A percentile compares a stretch with the other conserved stretches of the same genome.
phyloP scores from a whole-genome alignment of 176 grass and related monocot species.

The Rhynchospora pubera region DNA sequence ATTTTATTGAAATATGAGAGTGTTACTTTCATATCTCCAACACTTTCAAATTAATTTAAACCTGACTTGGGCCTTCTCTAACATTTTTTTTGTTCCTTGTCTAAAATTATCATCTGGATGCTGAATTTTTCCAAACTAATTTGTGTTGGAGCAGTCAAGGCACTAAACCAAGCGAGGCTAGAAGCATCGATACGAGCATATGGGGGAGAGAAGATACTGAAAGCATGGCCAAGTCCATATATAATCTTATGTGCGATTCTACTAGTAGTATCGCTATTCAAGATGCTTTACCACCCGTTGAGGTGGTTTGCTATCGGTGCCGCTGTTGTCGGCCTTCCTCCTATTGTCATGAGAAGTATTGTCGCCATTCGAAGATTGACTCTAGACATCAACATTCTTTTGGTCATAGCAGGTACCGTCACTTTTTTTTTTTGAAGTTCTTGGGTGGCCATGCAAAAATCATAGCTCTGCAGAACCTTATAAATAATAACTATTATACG shows the following conservation, averaged over 20 bases:
- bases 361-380: slow-evolving; percentile 52
- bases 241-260: slow-evolving; percentile 50
- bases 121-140: neutral
- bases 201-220: slow-evolving; percentile 35
- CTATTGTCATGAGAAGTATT: slow-evolving; percentile 39
- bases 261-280: slow-evolving; percentile 57
- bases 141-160: slow-evolving; percentile 43
- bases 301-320: slow-evolving; percentile 65
- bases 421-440: neutral
- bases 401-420: slow-evolving; percentile 84
- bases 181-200: slow-evolving; percentile 75
- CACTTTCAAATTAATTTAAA: slow-evolving; percentile 1
- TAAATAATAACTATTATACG: too few relatives aligned
- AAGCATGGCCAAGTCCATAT: slow-evolving; percentile 82
- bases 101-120: neutral
- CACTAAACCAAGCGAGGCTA: slow-evolving; percentile 66
- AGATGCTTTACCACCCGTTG: slow-evolving; percentile 67
- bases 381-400: slow-evolving; percentile 90
- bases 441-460: neutral
- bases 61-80: neutral
- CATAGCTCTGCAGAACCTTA: too few relatives aligned
- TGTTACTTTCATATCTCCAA: neutral
- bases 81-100: neutral
- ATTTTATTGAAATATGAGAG: neutral
- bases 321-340: slow-evolving; percentile 31